These are phyloP conservation scores for Alternaria angustiovoidea DNA, from an alignment of 2,329 filamentous ascomycete species.

Conservation along the genomic window DNA sequence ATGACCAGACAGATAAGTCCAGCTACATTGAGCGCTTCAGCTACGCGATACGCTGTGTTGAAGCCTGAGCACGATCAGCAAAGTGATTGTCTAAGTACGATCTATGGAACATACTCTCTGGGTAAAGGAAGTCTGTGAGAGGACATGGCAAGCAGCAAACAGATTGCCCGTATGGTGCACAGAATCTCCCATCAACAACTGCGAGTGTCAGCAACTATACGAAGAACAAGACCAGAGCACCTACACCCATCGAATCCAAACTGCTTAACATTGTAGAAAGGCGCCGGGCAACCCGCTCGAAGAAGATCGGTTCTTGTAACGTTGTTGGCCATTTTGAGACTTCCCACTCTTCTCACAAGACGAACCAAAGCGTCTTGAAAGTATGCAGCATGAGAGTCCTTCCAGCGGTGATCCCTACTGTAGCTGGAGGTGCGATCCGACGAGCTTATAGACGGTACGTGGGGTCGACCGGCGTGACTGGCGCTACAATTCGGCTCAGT, in stretches of 20 bases:
- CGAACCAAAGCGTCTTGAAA: conserved; percentile 21
- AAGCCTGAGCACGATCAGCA: conserved; percentile 54
- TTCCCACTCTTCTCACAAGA: conserved; percentile 28
- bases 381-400: conserved; percentile 34
- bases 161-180: conserved; percentile 58
- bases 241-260: conserved; percentile 75
- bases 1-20: conserved; percentile 77
- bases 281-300: conserved; percentile 68
- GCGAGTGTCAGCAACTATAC: conserved; percentile 41
- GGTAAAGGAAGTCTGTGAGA: conserved; percentile 77
- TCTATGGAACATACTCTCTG: conserved; percentile 57
- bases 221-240: conserved; percentile 37
- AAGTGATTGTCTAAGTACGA: conserved; percentile 14
- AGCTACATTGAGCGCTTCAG: conserved; percentile 84
- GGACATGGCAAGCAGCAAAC: conserved; percentile 92
- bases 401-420: conserved; percentile 10
- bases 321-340: conserved; percentile 25
- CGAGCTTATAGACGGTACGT: background rate
- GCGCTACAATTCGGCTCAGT: conserved; percentile 16
- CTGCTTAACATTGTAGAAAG: conserved; percentile 71
- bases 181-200: conserved; percentile 67
- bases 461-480: conserved; percentile 15
- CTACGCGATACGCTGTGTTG: conserved; percentile 65
- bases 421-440: conserved; percentile 3
- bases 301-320: conserved; percentile 40